Evolutionary conservation across 371 early-diverging fungal genomes (phyloP), one percentile per base, ranked within the genome.

Genomic region (Mortierella sp.): DNA sequence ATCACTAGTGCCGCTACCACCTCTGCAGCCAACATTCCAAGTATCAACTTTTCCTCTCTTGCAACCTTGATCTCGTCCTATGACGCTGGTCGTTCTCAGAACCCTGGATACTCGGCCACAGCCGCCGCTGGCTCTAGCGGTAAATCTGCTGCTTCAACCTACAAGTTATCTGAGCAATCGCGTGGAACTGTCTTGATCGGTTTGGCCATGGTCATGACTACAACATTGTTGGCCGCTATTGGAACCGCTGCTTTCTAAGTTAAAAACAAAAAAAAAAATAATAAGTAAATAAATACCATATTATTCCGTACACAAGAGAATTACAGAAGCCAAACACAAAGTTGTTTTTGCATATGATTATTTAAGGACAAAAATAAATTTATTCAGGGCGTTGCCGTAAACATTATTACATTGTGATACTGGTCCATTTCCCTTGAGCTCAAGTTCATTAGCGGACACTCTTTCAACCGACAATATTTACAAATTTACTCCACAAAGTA

Each of bases 91-190:
- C 64, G 60, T 60, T 58, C 65, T 16, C 40, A 21, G 19, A 60
- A 48, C 63, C 67, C 72, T 1, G 73, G 67, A 48, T 58, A 58
- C 58, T 2, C 73, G 4, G 58, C 73, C 13, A 73, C 73, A 3
- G 1, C 3, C 22, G 22, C 40, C 5, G 11, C 52, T 4, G 28
- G 28, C 2, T 11, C 52, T 32, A 38, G 24, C 21, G 62, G 10
- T 7, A 59, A 63, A 8, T 47, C 40, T n/a, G 28, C 63, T 36
- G 62, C 43, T 24, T 19, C 22, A 9, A 21, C 45, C 10, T 21
- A 16, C 7, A 1, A 58, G 16, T 38, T 72, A 58, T 28, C 58
- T 21, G 64, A 64, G 4, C 32, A 24, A 33, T 64, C 71, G 4
- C 45, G 71, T 10, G 36, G 33, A 11, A 22, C 65, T 24, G 64